Base-by-base conservation (phyloP, 331 rosid genomes). In the Arachis monticola region DNA sequence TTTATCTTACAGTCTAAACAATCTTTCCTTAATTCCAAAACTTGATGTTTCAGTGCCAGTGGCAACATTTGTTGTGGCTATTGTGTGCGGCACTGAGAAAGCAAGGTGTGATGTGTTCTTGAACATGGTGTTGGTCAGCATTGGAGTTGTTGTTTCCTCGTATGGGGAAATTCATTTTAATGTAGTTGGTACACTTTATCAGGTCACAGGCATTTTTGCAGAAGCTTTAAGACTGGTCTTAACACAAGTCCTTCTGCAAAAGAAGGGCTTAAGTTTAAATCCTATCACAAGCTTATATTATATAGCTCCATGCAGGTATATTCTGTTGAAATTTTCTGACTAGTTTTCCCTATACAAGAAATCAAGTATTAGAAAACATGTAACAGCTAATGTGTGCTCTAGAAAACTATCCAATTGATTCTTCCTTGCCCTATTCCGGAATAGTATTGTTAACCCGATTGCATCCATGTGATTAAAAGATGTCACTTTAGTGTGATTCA, bases 251-350 rank as follows among this genome's bases (percentile, higher is more conserved):
- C 98, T 93, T 80, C 84, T 91, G 56, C 96, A 93, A 71, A 93
- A 93, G 85, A 93, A 89, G 87, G 98, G 98, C 78, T 89, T 91
- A 91, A 89, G 83, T 71, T 74, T 93, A 79, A 93, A 93, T 77
- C 98, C 97, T 2, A 83, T 93, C 77, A 93, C 97, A 83, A 93
- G 94, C 85, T 88, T 93, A 73, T 93, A 93, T 78, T 93, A 93
- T 75, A 93, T 93, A 79, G 98, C 98, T 78, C 98, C 98, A 10
- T 93, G 98, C 97, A 93, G 98, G 98, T 93, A 91, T 45, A 57
- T 47, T 60, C 41, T 63, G 8, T 51, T 10, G 65, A 74, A 51
- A 53, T 58, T 48, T 70, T 65, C 41, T 10, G 22, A 4, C 47
- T 67, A 13, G 22, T 67, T 70, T 66, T 77, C 76, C 75, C 40